A percentile compares a stretch with the other conserved stretches of the same genome.
Evolutionary conservation across 176 grass and related monocot genomes (phyloP).

Genomic region (Elymus sibiricus): DNA sequence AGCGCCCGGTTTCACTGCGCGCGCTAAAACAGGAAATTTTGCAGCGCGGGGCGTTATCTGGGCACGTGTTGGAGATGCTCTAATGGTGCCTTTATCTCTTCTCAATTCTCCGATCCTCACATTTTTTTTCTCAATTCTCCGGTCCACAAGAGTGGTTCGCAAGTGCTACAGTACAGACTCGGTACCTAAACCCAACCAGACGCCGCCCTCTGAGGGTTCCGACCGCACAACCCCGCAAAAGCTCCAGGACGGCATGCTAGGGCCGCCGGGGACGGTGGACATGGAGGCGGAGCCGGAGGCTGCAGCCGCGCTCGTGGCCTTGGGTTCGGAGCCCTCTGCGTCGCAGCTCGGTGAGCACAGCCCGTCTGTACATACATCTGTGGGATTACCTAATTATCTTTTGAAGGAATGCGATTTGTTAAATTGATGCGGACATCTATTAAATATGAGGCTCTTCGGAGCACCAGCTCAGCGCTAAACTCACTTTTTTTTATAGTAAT

Average conservation of each 20-base stretch:
- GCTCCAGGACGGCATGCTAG: background rate
- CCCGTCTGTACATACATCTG: background rate
- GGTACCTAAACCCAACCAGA: background rate
- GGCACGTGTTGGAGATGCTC: too few relatives aligned
- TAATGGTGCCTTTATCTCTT: too few relatives aligned
- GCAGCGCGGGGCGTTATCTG: too few relatives aligned
- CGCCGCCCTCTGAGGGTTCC: background rate
- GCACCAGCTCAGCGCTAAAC: background rate
- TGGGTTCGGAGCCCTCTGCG: background rate
- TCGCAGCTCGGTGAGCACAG: conserved; percentile 32
- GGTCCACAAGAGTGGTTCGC: too few relatives aligned
- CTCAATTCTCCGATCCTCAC: too few relatives aligned
- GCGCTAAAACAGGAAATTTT: too few relatives aligned
- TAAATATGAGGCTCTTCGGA: background rate
- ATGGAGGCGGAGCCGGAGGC: conserved; percentile 1
- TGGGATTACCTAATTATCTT: background rate
- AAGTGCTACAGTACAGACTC: too few relatives aligned
- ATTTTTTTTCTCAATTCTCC: too few relatives aligned
- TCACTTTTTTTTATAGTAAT: background rate
- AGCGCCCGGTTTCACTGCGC: too few relatives aligned
- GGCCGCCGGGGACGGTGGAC: background rate
- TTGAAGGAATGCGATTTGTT: background rate
- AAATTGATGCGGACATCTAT: background rate
- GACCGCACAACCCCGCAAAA: background rate
- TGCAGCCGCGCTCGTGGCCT: background rate